Base-by-base conservation (phyloP, 345 rosid species). In the Mercurialis annua region DNA sequence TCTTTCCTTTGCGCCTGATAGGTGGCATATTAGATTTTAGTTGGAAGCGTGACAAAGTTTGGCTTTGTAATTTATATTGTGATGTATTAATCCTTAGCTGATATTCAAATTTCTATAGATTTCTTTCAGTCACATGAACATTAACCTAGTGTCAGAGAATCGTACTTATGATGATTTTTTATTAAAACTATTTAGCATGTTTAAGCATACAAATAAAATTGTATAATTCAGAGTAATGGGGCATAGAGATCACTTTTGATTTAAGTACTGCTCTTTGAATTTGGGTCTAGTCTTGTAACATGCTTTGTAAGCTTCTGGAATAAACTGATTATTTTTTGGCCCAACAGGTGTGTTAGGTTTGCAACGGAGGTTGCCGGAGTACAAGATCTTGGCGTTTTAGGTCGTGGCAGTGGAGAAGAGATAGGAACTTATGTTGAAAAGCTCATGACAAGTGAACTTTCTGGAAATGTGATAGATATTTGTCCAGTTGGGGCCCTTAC, bases 401-500 rank as follows among this genome's bases (percentile, higher is more conserved):
- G 99, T 31, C 99, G 99, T 76, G 99, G 99, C 47, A 94, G 98
- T 69, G 98, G 99, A 77, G 99, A 94, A 81, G 99, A 94, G 81
- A 94, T 94, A 65, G 99, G 99, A 63, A 94, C 99, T 68, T 94
- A 94, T 44, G 99, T 94, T 59, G 99, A 94, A 72, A 94, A 84
- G 74, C 98, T 94, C 72, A 94, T 94, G 99, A 88, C 96, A 55
- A 94, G 99, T 82, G 99, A 94, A 71, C 98, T 94, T 62, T 92
- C 98, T 71, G 99, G 99, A 83, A 94, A 92, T 64, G 96, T 92
- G 10, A 94, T 94, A 33, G 99, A 94, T 67, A 94, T 94, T 23
- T 94, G 99, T 81, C 99, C 99, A 58, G 99, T 92, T 17, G 98
- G 99, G 58, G 98, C 99, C 63, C 89, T 94, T 59, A 94, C 98